Evolutionary conservation across 306 rosid species (phyloP), one percentile per base, ranked within the genome.

Genomic region (Mucuna pruriens): DNA sequence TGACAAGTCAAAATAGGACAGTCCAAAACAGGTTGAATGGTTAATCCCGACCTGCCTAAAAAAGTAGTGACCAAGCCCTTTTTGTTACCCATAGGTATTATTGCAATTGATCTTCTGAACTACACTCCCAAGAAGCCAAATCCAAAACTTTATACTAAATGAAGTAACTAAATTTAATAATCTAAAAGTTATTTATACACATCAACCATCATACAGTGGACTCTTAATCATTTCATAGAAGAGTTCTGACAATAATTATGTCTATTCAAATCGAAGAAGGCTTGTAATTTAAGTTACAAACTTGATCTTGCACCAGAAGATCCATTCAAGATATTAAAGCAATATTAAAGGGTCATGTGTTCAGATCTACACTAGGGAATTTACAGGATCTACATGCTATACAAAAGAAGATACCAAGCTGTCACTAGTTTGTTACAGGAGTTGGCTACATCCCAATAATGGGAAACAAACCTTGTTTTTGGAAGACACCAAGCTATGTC

Each of bases 341-440:
- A 33, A 80, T 7, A 77, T 72, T 87, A 76, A 77, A 71, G 84
- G 83, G 85, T 60, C 81, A 29, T 68, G 11, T 39, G 60, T 75
- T 34, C 71, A 75, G 23, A 79, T 19, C 67, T 77, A 81, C 77
- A 71, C 76, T 78, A 80, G 23, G 25, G 64, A 87, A 90, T 89
- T 87, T 92, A 91, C 94, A 90, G 31, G 19, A 88, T 80, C 83
- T 88, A 91, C 91, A 82, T 29, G 82, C 73, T 82, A 78, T 83
- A 83, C 87, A 54, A 57, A 36, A 79, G 39, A 84, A 63, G 62
- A 33, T 36, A 66, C 66, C 71, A 80, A 67, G 25, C 77, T 39
- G 71, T 25, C 55, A 67, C 54, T 84, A 74, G n/a, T 63, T 73
- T 77, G 83, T 75, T 75, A 83, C 78, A 57, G 4, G 22, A 64